phyloP scores from a whole-genome alignment of 163 green algal species.

The Prototheca wickerhamii region DNA sequence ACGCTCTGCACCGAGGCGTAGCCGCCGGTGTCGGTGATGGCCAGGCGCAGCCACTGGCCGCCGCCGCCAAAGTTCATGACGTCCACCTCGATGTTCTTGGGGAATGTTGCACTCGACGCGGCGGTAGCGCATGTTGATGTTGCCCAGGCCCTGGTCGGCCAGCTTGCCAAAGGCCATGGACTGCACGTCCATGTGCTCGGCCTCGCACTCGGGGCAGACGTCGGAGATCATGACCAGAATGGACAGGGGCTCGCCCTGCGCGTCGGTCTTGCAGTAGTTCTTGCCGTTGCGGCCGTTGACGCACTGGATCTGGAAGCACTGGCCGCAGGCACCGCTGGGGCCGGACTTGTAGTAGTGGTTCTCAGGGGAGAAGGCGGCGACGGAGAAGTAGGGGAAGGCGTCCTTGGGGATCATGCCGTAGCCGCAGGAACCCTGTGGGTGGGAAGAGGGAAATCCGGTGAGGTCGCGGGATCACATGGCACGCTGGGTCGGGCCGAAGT shows the following conservation, averaged over 20 bases:
- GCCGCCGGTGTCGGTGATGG: slow-evolving; percentile 20
- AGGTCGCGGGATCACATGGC: background rate
- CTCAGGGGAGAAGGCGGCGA: slow-evolving; percentile 30
- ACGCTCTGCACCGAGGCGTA: slow-evolving; percentile 27
- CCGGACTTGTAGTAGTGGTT: slow-evolving; percentile 37
- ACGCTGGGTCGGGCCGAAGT: background rate
- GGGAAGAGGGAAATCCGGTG: background rate
- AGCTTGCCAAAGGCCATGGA: slow-evolving; percentile 41
- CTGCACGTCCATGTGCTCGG: slow-evolving; percentile 49
- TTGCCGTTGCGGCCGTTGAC: slow-evolving; percentile 13
- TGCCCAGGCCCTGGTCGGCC: slow-evolving; percentile 12
- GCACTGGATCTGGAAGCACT: slow-evolving; percentile 50
- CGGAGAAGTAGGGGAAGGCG: slow-evolving; percentile 41
- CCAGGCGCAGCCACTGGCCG: slow-evolving; percentile 40
- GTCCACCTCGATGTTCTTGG: slow-evolving; percentile 22
- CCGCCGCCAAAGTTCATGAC: slow-evolving; percentile 34
- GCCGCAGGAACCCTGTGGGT: slow-evolving; percentile 24
- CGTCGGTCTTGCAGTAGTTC: slow-evolving; percentile 29
- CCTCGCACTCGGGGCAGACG: slow-evolving; percentile 41
- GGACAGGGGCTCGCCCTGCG: slow-evolving; percentile 13
- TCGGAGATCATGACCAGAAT: slow-evolving; percentile 38
- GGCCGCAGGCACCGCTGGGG: slow-evolving; percentile 27
- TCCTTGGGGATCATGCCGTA: slow-evolving; percentile 27
- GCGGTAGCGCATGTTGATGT: slow-evolving; percentile 21
- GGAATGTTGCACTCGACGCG: slow-evolving; percentile 32